Evolutionary conservation across 768 basidiomycete species (phyloP).

Genomic region (Leccinum fibrillosum): DNA sequence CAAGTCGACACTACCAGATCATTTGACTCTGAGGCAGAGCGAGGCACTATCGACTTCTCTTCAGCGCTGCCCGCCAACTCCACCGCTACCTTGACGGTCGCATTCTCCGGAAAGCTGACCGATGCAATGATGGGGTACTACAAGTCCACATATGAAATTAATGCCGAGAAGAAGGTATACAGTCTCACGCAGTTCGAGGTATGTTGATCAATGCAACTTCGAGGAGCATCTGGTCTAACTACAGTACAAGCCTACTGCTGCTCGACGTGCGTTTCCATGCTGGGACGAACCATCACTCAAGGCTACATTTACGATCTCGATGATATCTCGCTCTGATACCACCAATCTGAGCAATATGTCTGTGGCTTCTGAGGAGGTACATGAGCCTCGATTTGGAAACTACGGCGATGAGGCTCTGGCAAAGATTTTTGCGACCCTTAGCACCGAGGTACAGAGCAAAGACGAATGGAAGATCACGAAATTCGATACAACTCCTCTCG

Average conservation of each 20-base stretch:
- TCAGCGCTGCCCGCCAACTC: slow-evolving; percentile 60
- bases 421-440: slow-evolving; percentile 42
- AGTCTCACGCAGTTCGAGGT: slow-evolving; percentile 91
- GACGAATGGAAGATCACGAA: slow-evolving; percentile 76
- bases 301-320: slow-evolving; percentile 71
- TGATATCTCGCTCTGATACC: slow-evolving; percentile 76
- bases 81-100: slow-evolving; percentile 66
- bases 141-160: slow-evolving; percentile 58
- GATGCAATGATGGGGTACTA: slow-evolving; percentile 84
- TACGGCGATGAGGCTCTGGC: slow-evolving; percentile 31
- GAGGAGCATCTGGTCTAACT: neutral
- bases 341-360: slow-evolving; percentile 89
- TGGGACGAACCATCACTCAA: slow-evolving; percentile 95
- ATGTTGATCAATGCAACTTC: slow-evolving; percentile 4
- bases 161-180: slow-evolving; percentile 64
- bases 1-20: slow-evolving; percentile 44
- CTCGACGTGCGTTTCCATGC: slow-evolving; percentile 79
- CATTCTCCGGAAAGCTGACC: slow-evolving; percentile 66
- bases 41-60: slow-evolving; percentile 58
- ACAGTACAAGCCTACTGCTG: slow-evolving; percentile 68
- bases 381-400: slow-evolving; percentile 34
- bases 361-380: slow-evolving; percentile 54
- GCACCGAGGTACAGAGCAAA: slow-evolving; percentile 31
- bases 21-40: slow-evolving; percentile 62
- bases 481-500: slow-evolving; percentile 77